These are phyloP conservation scores for Aspergillus ibericus DNA, from an alignment of 2,329 filamentous ascomycete species.

Conservation along the genomic window DNA sequence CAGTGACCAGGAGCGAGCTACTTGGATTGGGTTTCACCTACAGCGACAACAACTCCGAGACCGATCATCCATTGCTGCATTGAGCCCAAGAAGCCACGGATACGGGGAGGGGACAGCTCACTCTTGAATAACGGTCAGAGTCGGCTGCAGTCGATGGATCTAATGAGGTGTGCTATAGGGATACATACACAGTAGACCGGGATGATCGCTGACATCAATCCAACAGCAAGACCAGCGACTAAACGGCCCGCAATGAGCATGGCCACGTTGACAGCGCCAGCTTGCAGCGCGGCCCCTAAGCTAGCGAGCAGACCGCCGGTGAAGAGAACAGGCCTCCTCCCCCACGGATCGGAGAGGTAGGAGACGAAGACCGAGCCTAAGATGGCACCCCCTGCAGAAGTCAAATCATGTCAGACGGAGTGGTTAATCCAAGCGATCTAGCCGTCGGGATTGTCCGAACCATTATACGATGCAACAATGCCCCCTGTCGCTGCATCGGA, in stretches of 20 bases:
- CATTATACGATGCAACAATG: conserved; percentile 44
- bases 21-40: conserved; percentile 15
- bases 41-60: conserved; percentile 45
- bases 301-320: conserved; percentile 34
- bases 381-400: conserved; percentile 39
- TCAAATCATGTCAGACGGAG: background rate
- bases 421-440: background rate
- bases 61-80: conserved; percentile 50
- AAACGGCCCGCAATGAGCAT: conserved; percentile 53
- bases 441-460: conserved; percentile 16
- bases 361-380: conserved; percentile 35
- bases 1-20: background rate
- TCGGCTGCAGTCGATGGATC: background rate
- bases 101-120: conserved; percentile 42
- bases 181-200: conserved; percentile 47
- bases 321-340: conserved; percentile 36
- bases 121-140: conserved; percentile 22
- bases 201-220: conserved; percentile 49
- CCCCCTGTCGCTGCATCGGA: conserved; percentile 38
- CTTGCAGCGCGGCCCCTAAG: conserved; percentile 38
- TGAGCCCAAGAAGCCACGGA: conserved; percentile 43
- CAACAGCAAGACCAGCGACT: conserved; percentile 53
- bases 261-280: conserved; percentile 32
- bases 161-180: background rate
- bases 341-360: conserved; percentile 35